Conservation (phyloP, 805 yeast genomes). For the Brettanomyces custersianus region DNA sequence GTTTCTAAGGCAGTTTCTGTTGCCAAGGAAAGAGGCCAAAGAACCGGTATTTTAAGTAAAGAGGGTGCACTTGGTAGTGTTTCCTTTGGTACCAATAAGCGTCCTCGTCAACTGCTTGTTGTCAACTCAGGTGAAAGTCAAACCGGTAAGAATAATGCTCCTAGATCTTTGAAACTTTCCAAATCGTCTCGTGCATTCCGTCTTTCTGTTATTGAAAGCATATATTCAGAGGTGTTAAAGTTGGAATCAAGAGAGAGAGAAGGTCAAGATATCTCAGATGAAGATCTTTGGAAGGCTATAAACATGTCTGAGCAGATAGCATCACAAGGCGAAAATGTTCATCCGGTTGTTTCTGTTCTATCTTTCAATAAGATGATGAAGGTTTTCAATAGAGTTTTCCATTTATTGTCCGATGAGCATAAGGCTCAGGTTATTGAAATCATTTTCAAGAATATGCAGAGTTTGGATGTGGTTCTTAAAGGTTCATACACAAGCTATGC, state of each 20-base stretch:
- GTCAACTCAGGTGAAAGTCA: slow-evolving; percentile 28
- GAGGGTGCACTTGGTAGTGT: slow-evolving; percentile 91
- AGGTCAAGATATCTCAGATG: slow-evolving; percentile 34
- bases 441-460: slow-evolving; percentile 70
- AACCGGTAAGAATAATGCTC: slow-evolving; percentile 15
- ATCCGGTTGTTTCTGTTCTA: slow-evolving; percentile 77
- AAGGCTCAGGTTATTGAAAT: slow-evolving; percentile 69
- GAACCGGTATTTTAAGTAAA: slow-evolving; percentile 47
- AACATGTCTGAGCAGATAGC: slow-evolving; percentile 49
- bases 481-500: slow-evolving; percentile 69
- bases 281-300: slow-evolving; percentile 67
- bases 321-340: slow-evolving; percentile 46
- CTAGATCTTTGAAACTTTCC: slow-evolving; percentile 24
- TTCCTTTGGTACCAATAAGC: slow-evolving; percentile 67
- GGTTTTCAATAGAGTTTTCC: slow-evolving; percentile 79
- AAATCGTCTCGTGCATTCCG: slow-evolving; percentile 39
- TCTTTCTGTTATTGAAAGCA: slow-evolving; percentile 65
- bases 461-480: slow-evolving; percentile 64
- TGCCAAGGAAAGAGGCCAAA: slow-evolving; percentile 74
- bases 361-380: slow-evolving; percentile 84
- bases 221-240: slow-evolving; percentile 67
- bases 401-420: slow-evolving; percentile 69
- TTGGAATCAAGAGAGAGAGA: slow-evolving; percentile 71
- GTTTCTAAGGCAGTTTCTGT: slow-evolving; percentile 93
- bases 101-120: slow-evolving; percentile 81